Conservation (phyloP, 306 rosid genomes). For the Cucumis cinereus region DNA sequence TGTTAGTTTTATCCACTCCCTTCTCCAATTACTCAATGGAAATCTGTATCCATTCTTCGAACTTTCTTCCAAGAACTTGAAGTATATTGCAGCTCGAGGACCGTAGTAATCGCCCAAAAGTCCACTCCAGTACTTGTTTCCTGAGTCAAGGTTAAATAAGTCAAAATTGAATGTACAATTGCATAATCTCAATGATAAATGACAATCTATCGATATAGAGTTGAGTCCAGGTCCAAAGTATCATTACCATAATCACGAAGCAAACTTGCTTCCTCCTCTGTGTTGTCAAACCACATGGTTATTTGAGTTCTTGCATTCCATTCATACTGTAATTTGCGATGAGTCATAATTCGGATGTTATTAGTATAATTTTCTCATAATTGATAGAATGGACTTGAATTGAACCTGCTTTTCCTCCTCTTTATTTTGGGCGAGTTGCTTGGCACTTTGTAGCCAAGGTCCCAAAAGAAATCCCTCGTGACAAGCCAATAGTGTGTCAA, state of each 20-base stretch:
- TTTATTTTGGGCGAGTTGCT: conserved; percentile 59
- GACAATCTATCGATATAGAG: not conserved
- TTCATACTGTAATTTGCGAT: conserved; percentile 46
- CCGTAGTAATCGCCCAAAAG: conserved; percentile 66
- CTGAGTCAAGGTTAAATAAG: conserved; percentile 11
- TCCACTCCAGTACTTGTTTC: conserved; percentile 92
- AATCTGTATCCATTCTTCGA: conserved; percentile 34
- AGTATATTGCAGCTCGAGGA: conserved; percentile 79
- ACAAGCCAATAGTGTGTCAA: conserved; percentile 65
- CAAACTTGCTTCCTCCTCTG: conserved; percentile 61
- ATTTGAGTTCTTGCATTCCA: conserved; percentile 94
- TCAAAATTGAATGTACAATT: not conserved
- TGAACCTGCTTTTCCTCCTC: conserved; percentile 65
- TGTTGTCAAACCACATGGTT: conserved; percentile 95
- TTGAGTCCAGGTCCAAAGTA: not conserved
- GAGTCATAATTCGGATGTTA: not conserved
- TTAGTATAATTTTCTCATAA: not conserved
- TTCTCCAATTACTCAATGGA: conserved; percentile 58
- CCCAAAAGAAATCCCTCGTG: conserved; percentile 87
- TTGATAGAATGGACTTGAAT: not conserved
- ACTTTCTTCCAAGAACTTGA: conserved; percentile 55
- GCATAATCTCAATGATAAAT: not conserved
- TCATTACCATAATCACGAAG: conserved; percentile 76
- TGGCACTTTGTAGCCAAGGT: conserved; percentile 81
- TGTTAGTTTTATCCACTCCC: conserved; percentile 79